Evolutionary conservation across 805 yeast genomes (phyloP).

Genomic region (Martiniozyma abietophila): DNA sequence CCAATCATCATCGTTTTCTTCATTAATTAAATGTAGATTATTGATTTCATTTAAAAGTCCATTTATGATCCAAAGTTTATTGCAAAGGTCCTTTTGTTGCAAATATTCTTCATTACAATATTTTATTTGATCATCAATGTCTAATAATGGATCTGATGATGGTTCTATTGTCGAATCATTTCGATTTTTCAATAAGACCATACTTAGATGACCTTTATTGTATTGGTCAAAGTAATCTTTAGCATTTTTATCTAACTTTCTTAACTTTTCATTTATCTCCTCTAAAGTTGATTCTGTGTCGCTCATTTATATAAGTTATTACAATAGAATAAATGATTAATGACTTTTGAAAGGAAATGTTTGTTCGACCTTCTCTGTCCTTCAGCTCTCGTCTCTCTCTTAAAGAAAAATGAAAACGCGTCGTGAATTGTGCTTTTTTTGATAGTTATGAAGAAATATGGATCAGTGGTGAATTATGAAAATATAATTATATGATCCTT

Average conservation of each 20-base stretch:
- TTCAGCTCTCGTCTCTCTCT: neutral
- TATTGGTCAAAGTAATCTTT: slow-evolving; percentile 9
- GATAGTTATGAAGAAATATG: no score
- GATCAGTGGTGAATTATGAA: no score
- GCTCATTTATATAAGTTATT: no score
- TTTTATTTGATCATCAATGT: neutral
- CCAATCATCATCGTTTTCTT: slow-evolving; percentile 15
- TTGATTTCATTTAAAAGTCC: slow-evolving; percentile 22
- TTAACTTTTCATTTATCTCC: neutral
- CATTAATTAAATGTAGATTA: no score
- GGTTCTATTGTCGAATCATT: neutral
- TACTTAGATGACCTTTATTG: slow-evolving; percentile 6
- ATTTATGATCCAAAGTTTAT: slow-evolving; percentile 24
- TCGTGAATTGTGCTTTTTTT: no score
- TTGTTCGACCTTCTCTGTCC: no score
- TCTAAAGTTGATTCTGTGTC: no score
- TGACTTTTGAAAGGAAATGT: no score
- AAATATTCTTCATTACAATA: slow-evolving; percentile 11
- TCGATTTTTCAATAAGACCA: neutral
- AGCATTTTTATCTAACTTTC: slow-evolving; percentile 7
- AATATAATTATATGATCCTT: no score
- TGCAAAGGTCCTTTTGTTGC: slow-evolving; percentile 23
- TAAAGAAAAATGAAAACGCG: neutral
- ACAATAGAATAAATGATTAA: no score
- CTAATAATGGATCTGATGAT: neutral